Percentiles rank a stretch among this genome's conserved stretches.
Conservation (phyloP, 768 basidiomycete genomes). For the Chalciporus pseudorubinellus region DNA sequence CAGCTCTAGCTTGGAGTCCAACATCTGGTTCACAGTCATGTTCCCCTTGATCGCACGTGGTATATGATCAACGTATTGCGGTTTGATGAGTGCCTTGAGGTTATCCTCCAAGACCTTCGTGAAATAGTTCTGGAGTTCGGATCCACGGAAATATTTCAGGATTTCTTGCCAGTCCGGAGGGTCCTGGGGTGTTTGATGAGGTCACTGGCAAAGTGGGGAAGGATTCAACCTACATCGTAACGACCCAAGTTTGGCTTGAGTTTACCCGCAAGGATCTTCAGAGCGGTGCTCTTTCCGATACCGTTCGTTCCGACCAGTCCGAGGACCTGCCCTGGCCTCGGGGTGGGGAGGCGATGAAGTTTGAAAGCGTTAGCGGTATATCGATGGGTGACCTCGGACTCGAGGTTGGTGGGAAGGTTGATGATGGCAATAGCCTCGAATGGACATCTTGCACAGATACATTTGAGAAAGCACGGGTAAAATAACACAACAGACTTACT, state of each 20-base stretch:
- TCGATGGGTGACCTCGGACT: slow-evolving; percentile 94
- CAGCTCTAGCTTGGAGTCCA: slow-evolving; percentile 89
- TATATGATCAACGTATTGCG: slow-evolving; percentile 99
- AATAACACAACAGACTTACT: slow-evolving; percentile 51
- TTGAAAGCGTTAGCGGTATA: slow-evolving; percentile 99
- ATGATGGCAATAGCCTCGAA: slow-evolving; percentile 99
- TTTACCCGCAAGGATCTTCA: slow-evolving; percentile 96
- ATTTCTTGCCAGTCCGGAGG: slow-evolving; percentile 99
- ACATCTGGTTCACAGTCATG: slow-evolving; percentile 86
- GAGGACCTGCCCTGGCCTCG: slow-evolving; percentile 96
- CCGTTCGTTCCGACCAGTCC: slow-evolving; percentile 98
- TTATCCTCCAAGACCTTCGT: slow-evolving; percentile 99
- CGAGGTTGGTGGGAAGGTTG: slow-evolving; percentile 96
- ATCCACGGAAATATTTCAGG: slow-evolving; percentile 96
- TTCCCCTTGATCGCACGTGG: slow-evolving; percentile 91
- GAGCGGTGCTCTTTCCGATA: slow-evolving; percentile 97
- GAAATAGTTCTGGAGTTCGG: slow-evolving; percentile 99
- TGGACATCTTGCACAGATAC: slow-evolving; percentile 68
- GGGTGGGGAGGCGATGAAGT: slow-evolving; percentile 95
- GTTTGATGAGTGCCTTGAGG: slow-evolving; percentile 97
- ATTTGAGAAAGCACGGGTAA: slow-evolving; percentile 3
- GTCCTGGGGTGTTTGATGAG: slow-evolving; percentile 49
- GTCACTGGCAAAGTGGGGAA: not conserved
- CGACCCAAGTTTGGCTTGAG: slow-evolving; percentile 96
- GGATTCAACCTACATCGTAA: slow-evolving; percentile 70